Evolutionary conservation across 1,284 basidiomycete species (phyloP).

Genomic region (Fomitopsis pinicola): DNA sequence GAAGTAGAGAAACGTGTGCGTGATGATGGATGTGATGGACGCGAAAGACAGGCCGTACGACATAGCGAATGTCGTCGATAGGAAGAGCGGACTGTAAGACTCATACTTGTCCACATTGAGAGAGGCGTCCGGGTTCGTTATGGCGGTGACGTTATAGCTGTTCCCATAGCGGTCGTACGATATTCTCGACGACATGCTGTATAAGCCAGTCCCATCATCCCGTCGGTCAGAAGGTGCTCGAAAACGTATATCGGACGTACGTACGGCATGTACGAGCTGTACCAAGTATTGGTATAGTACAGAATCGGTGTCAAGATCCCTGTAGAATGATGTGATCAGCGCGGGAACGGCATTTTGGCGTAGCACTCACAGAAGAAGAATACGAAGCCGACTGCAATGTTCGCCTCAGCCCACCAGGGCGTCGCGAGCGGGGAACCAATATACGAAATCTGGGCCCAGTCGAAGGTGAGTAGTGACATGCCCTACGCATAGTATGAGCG

Average conservation of each 20-base stretch:
- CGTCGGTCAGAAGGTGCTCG: not conserved
- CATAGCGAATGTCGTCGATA: constrained; percentile 67
- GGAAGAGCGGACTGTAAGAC: constrained; percentile 55
- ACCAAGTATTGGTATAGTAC: constrained; percentile 48
- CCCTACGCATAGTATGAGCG: constrained; percentile 22
- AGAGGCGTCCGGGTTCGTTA: constrained; percentile 46
- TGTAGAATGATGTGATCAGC: constrained; percentile 26
- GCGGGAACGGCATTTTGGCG: constrained; percentile 22
- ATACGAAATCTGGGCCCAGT: constrained; percentile 44
- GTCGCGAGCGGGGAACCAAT: constrained; percentile 60
- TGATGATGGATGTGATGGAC: constrained; percentile 53
- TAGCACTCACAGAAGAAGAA: constrained; percentile 50
- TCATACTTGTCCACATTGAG: constrained; percentile 51
- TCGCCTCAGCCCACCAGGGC: constrained; percentile 54
- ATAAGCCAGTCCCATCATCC: not conserved
- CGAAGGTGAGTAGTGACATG: constrained; percentile 41
- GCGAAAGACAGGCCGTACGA: constrained; percentile 63
- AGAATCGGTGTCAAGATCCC: constrained; percentile 63
- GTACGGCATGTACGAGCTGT: constrained; percentile 39
- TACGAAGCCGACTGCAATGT: constrained; percentile 53
- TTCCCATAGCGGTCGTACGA: constrained; percentile 56
- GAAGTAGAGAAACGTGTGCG: constrained; percentile 81
- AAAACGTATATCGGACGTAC: constrained; percentile 7
- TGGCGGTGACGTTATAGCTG: constrained; percentile 53
- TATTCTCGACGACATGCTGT: constrained; percentile 48